Evolutionary conservation across 2,329 filamentous ascomycete genomes (phyloP), one percentile per base, ranked within the genome.

Genomic region (Diplodia scrobiculata): DNA sequence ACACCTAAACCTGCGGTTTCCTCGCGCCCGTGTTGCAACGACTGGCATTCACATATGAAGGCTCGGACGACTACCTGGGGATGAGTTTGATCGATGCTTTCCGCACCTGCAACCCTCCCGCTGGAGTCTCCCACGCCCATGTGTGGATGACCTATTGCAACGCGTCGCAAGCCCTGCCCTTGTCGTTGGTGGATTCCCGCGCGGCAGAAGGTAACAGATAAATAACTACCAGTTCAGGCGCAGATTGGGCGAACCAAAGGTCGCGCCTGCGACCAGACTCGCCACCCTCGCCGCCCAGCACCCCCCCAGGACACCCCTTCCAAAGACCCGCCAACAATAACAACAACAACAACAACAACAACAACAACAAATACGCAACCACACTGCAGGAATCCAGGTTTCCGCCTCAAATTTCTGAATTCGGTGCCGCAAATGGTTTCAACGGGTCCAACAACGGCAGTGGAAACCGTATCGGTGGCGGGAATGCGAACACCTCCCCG

Each of bases 181-280:
- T 47, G 32, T 66, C 45, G 14, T 55, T 51, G 50, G 25, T 63
- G 50, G 38, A 36, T 27, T 25, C 41, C 25, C 50, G 48, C 41
- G 45, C 48, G 38, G 32, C 48, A 47, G 45, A 54, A 3, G 59
- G 65, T 63, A 63, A 63, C 59, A 67, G 41, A 47, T 65, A 5
- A 58, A 52, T 67, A 65, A 67, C 66, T 51, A 62, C 41, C 45
- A 67, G 65, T 59, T 63, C 54, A 66, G 65, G 58, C 55, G 48
- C 65, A 54, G 58, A 62, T 17, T 45, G 58, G 38, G 55, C 25
- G 25, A 29, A 45, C 17, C 34, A 47, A 51, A 62, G 55, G 25
- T 50, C 48, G 36, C 65, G 47, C 50, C 19, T 63, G 48, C 65
- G 65, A 25, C 65, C 65, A 11, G 13, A 54, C 34, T 66, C 65